Evolutionary conservation across 805 yeast genomes (phyloP).

Genomic region (Henningerozyma blattae): DNA sequence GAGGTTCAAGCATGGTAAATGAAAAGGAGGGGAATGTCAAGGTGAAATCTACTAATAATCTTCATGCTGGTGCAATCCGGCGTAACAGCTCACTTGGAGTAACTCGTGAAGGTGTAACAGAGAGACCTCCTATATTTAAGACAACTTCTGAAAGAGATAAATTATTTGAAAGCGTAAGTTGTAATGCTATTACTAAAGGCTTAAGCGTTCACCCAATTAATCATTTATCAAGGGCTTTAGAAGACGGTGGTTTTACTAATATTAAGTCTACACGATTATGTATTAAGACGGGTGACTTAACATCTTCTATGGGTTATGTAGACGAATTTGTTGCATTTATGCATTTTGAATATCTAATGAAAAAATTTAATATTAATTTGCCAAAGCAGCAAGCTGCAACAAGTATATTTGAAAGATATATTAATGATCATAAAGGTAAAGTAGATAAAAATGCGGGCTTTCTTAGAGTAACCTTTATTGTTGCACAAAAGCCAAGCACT

Average conservation of each 20-base stretch:
- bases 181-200: slow-evolving; percentile 18
- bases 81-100: too few species aligned
- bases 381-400: slow-evolving; percentile 12
- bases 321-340: slow-evolving; percentile 16
- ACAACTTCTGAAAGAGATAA: slow-evolving; percentile 15
- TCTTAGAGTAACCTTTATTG: slow-evolving; percentile 13
- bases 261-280: slow-evolving; percentile 17
- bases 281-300: slow-evolving; percentile 19
- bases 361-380: slow-evolving; percentile 6
- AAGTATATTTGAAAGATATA: slow-evolving; percentile 14
- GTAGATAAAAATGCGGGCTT: slow-evolving; percentile 19
- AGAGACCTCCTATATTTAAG: slow-evolving; percentile 3
- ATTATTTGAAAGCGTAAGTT: slow-evolving; percentile 13
- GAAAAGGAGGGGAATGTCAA: too few species aligned
- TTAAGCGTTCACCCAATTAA: slow-evolving; percentile 18
- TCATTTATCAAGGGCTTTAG: slow-evolving; percentile 13
- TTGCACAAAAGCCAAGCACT: slow-evolving; percentile 19
- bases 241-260: slow-evolving; percentile 20
- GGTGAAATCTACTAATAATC: too few species aligned
- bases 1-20: not conserved
- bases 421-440: slow-evolving; percentile 18
- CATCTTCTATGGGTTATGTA: slow-evolving; percentile 19
- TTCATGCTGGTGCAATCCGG: too few species aligned
- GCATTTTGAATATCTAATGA: slow-evolving; percentile 11
- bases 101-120: too few species aligned